Base-by-base conservation (phyloP, 352 stramenopile species). In the Globisporangium takayamanum region DNA sequence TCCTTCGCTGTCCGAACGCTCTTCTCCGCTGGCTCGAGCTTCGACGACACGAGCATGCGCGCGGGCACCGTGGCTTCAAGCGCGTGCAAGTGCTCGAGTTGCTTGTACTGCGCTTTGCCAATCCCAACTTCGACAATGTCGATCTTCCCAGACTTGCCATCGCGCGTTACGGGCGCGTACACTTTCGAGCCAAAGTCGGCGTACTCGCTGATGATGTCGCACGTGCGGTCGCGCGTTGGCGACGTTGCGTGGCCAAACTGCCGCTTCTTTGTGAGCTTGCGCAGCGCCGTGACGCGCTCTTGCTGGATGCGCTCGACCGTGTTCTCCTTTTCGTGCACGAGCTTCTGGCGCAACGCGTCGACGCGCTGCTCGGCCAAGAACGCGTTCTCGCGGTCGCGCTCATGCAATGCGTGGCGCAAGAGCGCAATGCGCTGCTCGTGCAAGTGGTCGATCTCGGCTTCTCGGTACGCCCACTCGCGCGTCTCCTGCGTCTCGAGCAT, bases 401-500 rank as follows among this genome's bases (percentile, higher is more conserved):
- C 93, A 25, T 73, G 59, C 39, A 98, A 70, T 25, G 89, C 90
- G 60, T 92, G 76, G 55, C 83, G 63, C 15, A 98, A 72, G 36
- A 94, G 49, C 37, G 60, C 62, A 25, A 98, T 68, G 16, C 89
- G 83, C 60, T 92, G 81, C 16, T 69, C 87, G 63, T 96, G 84
- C 55, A 91, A 68, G 7, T 69, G 68, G 53, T 98, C 88, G 44
- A 97, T 94, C 60, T 97, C 89, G n/a, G 70, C 68, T 68, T 97
- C 89, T 11, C 88, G 79, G 52, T 89, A 87, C 33, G 82, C 76
- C 78, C 88, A 97, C 57, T 97, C 91, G 33, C 73, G 72, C 26
- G 87, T 85, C 64, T 98, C 94, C 64, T 98, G 92, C 51, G 86
- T 69, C 69, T 98, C 90, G 68, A 98, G 90, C 70, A 98, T 92